These are phyloP conservation scores for Fusarium sp. DNA, from an alignment of 2,329 filamentous ascomycete genomes.

Conservation along the genomic window DNA sequence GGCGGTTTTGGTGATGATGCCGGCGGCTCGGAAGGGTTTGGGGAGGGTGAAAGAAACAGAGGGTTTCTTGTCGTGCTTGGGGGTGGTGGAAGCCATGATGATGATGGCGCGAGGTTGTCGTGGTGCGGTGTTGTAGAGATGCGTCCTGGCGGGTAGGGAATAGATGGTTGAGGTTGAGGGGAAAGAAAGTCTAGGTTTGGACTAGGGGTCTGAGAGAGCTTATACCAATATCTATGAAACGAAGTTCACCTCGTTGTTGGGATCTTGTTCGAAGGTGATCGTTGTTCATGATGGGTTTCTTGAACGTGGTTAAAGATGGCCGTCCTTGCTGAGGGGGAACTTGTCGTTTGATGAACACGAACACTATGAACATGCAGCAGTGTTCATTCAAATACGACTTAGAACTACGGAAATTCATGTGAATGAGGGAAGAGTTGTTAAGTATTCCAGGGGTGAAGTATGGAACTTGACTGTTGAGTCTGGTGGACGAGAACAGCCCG, in stretches of 20 bases:
- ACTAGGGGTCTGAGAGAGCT: background rate
- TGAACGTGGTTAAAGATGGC: background rate
- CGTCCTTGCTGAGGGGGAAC: background rate
- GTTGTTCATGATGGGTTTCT: background rate
- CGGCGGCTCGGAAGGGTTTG: too few relatives aligned
- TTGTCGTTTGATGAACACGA: too few relatives aligned
- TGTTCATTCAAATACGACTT: too few relatives aligned
- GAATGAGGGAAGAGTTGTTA: too few relatives aligned
- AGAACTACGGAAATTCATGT: too few relatives aligned
- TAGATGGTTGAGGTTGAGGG: background rate
- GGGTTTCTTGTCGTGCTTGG: too few relatives aligned
- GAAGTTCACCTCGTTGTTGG: background rate
- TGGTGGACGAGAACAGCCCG: too few relatives aligned
- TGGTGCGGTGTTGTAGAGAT: background rate
- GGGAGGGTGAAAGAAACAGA: too few relatives aligned
- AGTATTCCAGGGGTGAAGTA: too few relatives aligned
- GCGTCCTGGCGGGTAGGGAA: background rate
- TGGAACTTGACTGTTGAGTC: too few relatives aligned
- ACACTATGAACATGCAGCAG: background rate
- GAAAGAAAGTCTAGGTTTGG: background rate
- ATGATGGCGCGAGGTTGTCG: background rate
- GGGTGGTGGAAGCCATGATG: background rate
- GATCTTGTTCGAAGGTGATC: background rate
- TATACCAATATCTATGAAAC: background rate
- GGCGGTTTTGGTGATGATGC: background rate